Evolutionary conservation across 164 flowering plant species (phyloP), one percentile per base, ranked within the genome.

Genomic region (Cinnamomum chago): DNA sequence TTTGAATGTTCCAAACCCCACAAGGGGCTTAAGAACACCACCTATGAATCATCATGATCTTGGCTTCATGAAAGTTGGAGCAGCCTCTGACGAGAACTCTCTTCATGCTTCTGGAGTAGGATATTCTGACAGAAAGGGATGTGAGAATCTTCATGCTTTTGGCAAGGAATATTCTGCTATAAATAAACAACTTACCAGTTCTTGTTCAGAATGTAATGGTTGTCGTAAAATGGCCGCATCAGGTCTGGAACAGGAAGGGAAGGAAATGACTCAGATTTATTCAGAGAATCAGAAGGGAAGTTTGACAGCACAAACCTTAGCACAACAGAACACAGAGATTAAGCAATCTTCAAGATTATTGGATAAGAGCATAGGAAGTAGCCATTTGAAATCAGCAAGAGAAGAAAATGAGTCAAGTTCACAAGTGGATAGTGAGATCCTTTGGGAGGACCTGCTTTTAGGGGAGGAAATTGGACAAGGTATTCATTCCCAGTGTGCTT

Each of bases 401-500:
- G 81, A 74, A 35, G 88, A 86, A 40, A 80, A 62, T 68, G 91
- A 83, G 20, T 70, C 77, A 24, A 79, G 67, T 68, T 47, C 79
- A 68, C 70, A 70, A 33, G 68, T 70, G 27, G 88, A 84, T 35
- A 84, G 85, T 81, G 94, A 84, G 79, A 90, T 91, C 72, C 77
- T 18, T 2, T 93, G 96, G 97, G 92, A 93, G 68, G 90, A 93
- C 75, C 79, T 93, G 13, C 82, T 79, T 12, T 35, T 93, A 51
- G 82, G 85, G 62, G 96, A 89, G 79, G 92, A 88, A 81, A 79
- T 93, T 76, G 97, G 96, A 6, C 88, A 82, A 85, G 97, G 97
- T 90, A 82, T 68, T 68, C 22, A 40, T 40, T 68, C 50, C 51
- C 0, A 20, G 47, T 5, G 9, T 40, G 47, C 10, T 22, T 58